Evolutionary conservation across 208 protist species (phyloP).

Genomic region (Leishmania arabica): DNA sequence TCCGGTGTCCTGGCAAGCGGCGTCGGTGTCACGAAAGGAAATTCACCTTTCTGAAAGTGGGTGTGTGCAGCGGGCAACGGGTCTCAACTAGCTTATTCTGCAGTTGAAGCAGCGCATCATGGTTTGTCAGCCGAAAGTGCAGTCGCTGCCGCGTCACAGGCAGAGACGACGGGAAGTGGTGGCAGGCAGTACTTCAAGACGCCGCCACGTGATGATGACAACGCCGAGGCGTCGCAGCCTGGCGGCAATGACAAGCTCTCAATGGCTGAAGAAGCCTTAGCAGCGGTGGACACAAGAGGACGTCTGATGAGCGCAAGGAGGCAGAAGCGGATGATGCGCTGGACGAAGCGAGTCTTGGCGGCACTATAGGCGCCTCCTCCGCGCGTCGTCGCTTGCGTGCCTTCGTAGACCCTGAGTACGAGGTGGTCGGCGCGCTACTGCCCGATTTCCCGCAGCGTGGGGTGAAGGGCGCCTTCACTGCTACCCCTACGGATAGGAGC

Average conservation of each 20-base stretch:
- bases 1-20: conserved; percentile 22
- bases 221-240: neutral
- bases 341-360: neutral
- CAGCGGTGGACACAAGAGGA: neutral
- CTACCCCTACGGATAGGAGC: conserved; percentile 2
- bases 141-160: neutral
- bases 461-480: conserved; percentile 22
- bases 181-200: neutral
- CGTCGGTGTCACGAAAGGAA: conserved; percentile 41
- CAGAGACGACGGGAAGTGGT: neutral
- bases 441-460: conserved; percentile 8
- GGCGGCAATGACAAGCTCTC: neutral
- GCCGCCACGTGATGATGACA: neutral
- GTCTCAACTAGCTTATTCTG: conserved; percentile 50
- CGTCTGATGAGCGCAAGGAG: neutral
- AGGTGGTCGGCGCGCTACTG: conserved; percentile 14
- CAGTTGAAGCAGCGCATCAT: conserved; percentile 51
- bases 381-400: conserved; percentile 3
- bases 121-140: conserved; percentile 18
- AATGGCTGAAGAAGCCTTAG: neutral
- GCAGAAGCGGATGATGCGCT: neutral
- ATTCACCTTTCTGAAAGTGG: conserved; percentile 37
- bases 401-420: conserved; percentile 8
- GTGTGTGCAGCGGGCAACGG: conserved; percentile 29
- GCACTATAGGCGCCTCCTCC: neutral